Base-by-base conservation (phyloP, 2,329 filamentous ascomycete species). In the Cladosporium sp. region DNA sequence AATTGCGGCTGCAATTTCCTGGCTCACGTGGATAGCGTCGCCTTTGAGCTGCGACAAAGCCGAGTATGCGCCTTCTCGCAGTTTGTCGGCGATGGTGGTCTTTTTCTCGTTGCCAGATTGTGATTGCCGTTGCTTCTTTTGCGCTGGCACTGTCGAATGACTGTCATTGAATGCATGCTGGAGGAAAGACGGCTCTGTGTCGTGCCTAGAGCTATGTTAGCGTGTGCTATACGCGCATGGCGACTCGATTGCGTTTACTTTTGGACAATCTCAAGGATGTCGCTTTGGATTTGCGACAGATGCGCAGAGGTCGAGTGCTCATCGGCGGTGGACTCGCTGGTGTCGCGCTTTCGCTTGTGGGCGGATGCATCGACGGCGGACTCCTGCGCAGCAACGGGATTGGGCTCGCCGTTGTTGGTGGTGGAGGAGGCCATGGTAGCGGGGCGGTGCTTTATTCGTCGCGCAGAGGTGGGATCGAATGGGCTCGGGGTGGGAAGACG, bases 131-230 rank as follows among this genome's bases (percentile, higher is more conserved):
- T 75, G 68, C 61, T 78, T 78, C 67, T 81, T 81, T 28, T 71
- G 64, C 22, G 75, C 72, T 45, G 76, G 75, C 60, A 78, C 76
- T 34, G 72, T 69, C 28, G 74, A 72, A 5, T 55, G 49, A 55
- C 51, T 55, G 66, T 61, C 57, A 68, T 65, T 63, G 69, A 79
- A 64, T 17, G 73, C 62, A 56, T 74, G 70, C 30, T 75, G 62
- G 49, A 81, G 72, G 60, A 80, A 75, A 17, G 78, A 79, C 17
- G 78, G 77, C 11, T 70, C 67, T 2, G 75, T 76, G 65, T 81
- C 78, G 59, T 69, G 50, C 38, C 69, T 70, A 50, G 11, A 50
- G 28, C 8, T n/a, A 12, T 15, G 47, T 69, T 34, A 68, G 61
- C 52, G 50, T 6, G 11, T 25, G 19, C 14, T 15, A 3, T 20